Conservation (phyloP, 257 asterid genomes). For the Rubia yunnanensis region DNA sequence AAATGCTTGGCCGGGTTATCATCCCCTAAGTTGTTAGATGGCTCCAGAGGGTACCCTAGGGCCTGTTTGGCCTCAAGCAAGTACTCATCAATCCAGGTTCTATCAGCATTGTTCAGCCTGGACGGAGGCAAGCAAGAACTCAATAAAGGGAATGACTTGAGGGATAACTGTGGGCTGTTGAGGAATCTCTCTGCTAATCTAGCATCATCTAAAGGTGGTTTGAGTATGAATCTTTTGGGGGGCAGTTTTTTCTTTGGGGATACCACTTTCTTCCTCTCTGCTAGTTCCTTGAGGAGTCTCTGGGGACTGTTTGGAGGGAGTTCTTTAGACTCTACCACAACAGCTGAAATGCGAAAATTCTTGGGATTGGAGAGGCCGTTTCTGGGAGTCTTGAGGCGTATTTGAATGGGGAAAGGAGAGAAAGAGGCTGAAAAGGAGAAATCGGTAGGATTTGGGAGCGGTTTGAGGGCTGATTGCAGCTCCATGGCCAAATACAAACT, state of each 20-base stretch:
- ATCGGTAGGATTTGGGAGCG: constrained; percentile 37
- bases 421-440: constrained; percentile 65
- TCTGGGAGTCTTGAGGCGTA: constrained; percentile 41
- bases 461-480: constrained; percentile 49
- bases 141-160: constrained; percentile 74
- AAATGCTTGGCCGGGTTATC: constrained; percentile 93
- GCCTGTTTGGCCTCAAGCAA: constrained; percentile 88
- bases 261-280: constrained; percentile 60
- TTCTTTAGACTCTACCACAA: constrained; percentile 66
- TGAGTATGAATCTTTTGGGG: constrained; percentile 70
- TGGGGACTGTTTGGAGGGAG: constrained; percentile 94
- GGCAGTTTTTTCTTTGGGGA: constrained; percentile 71
- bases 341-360: constrained; percentile 37
- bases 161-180: constrained; percentile 83
- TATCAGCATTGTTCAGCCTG: constrained; percentile 71
- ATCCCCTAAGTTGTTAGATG: constrained; percentile 61
- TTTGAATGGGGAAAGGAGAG: constrained; percentile 50
- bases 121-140: constrained; percentile 87
- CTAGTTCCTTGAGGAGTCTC: constrained; percentile 75
- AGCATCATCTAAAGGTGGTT: constrained; percentile 78
- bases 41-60: constrained; percentile 84
- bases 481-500: constrained; percentile 37
- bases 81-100: constrained; percentile 85
- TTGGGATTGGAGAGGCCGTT: constrained; percentile 9
- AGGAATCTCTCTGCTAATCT: constrained; percentile 72